These are phyloP conservation scores for Sporothrix schenckii DNA, from an alignment of 2,329 filamentous ascomycete genomes.

Conservation along the genomic window DNA sequence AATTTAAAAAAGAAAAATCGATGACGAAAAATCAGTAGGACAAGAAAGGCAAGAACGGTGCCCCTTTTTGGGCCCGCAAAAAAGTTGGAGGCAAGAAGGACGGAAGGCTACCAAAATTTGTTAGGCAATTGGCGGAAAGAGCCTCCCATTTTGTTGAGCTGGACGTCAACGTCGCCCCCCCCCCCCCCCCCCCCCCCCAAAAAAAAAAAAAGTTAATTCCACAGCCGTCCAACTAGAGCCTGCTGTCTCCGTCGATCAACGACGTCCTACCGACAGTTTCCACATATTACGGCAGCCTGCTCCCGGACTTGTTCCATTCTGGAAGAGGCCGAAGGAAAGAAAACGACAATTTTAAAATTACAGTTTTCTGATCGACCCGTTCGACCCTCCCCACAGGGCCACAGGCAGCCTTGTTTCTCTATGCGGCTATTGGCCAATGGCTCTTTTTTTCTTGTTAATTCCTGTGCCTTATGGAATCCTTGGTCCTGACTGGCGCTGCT, in stretches of 20 bases:
- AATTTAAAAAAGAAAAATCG: not conserved
- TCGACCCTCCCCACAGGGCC: not conserved
- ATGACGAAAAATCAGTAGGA: slow-evolving; percentile 7
- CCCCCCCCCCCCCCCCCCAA: no score
- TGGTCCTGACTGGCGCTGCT: not conserved
- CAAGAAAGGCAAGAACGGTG: not conserved
- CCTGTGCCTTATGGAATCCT: not conserved
- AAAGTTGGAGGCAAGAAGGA: not conserved
- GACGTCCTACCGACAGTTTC: not conserved
- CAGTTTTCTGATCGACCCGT: not conserved
- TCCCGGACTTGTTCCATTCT: not conserved
- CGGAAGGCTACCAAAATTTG: not conserved
- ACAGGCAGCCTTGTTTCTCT: slow-evolving; percentile 28
- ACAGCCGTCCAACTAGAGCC: not conserved
- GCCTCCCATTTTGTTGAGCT: slow-evolving; percentile 15
- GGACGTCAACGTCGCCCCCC: slow-evolving; percentile 14
- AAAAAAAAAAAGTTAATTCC: slow-evolving; percentile 12
- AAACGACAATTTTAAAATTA: slow-evolving; percentile 8
- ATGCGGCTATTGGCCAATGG: slow-evolving; percentile 24
- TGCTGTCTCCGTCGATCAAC: not conserved
- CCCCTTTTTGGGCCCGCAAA: slow-evolving; percentile 21
- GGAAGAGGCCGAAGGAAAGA: not conserved
- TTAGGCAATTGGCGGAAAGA: slow-evolving; percentile 9
- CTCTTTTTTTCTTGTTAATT: not conserved
- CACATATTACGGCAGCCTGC: slow-evolving; percentile 19